Evolutionary conservation across 2,329 filamentous ascomycete species (phyloP), one percentile per base, ranked within the genome.

Genomic region (Fusarium sp.): DNA sequence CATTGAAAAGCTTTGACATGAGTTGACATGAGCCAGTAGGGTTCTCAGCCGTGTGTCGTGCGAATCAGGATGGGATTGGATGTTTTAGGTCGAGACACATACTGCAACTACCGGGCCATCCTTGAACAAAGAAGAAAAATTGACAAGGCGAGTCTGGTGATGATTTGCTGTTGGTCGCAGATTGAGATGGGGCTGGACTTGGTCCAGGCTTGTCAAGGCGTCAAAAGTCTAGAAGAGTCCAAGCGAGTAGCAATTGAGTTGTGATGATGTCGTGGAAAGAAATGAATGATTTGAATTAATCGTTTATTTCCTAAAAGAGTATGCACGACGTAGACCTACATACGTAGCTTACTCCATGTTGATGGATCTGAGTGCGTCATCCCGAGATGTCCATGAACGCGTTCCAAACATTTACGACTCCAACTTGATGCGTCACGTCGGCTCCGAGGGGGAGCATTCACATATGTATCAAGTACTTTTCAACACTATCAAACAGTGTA

Each of bases 71-170:
- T 18, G 31, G 20, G 18, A 14, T 31, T 16, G 24, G 18, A 18
- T 48, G 39, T 48, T 62, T 62, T 50, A 62, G 41, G 39, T 29
- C 59, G 59, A 35, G 59, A 60, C 59, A 61, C n/a, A n/a, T n/a
- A 61, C 33, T 43, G n/a, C 41, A 62, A 62, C 41, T 62, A 43
- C 57, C 57, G 24, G 57, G 35, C 7, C 16, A 59, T 59, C 56
- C 56, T 59, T 22, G 56, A 6, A 24, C 6, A 18, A 37, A 3
- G 2, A 16, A 16, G 3, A 20, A 16, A 39, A 14, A 29, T 29
- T 5, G 16, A n/a, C 22, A 59, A 35, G 56, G 56, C 56, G 58
- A 27, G 8, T 31, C 29, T 31, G 29, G 11, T 20, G 35, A 43
- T 27, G 37, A 59, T 41, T 43, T 59, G 57, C 57, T 59, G 37